Conservation (phyloP, 2,329 filamentous ascomycete genomes). For the Pseudodiploospora longispora region DNA sequence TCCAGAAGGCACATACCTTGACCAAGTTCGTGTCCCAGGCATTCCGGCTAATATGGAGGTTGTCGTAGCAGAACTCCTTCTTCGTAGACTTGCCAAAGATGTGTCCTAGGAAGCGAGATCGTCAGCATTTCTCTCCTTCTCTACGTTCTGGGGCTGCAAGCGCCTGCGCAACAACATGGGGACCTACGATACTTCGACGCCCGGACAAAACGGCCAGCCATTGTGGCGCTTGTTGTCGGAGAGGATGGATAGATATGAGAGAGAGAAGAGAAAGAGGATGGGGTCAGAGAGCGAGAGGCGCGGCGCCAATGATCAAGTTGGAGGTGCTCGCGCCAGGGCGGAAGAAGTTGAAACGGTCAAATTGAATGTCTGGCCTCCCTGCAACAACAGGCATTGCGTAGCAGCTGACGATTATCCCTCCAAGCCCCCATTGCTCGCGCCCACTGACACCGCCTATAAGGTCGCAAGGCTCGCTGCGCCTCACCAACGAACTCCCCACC, state of each 20-base stretch:
- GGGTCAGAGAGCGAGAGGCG: conserved; percentile 5
- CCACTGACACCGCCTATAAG: background rate
- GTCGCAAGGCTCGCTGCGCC: conserved; percentile 5
- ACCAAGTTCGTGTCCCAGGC: conserved; percentile 98
- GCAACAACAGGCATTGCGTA: background rate
- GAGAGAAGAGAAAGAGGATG: conserved; percentile 6
- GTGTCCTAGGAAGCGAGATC: conserved; percentile 57
- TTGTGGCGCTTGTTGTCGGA: conserved; percentile 22
- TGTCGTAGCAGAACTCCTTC: conserved; percentile 98
- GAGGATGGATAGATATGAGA: conserved; percentile 11
- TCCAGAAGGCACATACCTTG: conserved; percentile 56
- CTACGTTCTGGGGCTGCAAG: conserved; percentile 10
- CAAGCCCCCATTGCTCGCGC: conserved; percentile 1
- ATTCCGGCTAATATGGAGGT: conserved; percentile 93
- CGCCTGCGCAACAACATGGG: conserved; percentile 17
- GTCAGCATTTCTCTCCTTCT: conserved; percentile 15
- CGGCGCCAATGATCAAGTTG: background rate
- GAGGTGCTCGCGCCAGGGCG: conserved; percentile 5
- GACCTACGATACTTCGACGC: conserved; percentile 62
- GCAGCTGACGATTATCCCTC: conserved; percentile 7
- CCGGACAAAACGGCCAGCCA: conserved; percentile 59
- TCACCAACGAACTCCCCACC: conserved; percentile 2
- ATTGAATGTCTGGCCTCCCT: background rate
- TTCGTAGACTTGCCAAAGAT: conserved; percentile 93
- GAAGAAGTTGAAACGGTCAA: background rate